Conservation (phyloP, 495 filamentous ascomycete species). For the Aspergillus sparsus region DNA sequence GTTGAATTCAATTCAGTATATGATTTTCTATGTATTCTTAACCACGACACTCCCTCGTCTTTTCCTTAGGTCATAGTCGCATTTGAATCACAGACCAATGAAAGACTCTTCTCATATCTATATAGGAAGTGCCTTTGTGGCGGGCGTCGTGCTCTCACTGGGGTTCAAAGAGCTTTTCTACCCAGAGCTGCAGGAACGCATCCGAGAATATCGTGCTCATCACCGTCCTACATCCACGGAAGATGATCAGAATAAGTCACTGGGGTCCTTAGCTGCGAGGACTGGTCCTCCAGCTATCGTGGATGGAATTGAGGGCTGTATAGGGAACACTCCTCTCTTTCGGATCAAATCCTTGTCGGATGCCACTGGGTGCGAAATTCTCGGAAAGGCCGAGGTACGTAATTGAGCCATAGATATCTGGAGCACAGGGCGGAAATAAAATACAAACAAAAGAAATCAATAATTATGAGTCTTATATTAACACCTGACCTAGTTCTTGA, state of each 20-base stretch:
- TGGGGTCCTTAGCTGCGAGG: conserved; percentile 30
- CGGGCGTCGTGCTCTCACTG: conserved; percentile 70
- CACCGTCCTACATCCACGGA: conserved; percentile 11
- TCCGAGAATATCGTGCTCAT: conserved; percentile 44
- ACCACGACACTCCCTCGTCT: background rate
- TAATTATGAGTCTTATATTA: conserved; percentile 3
- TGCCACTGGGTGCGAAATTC: conserved; percentile 88
- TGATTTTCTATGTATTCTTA: too few relatives aligned
- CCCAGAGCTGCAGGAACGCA: conserved; percentile 62
- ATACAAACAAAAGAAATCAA: background rate
- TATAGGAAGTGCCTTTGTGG: conserved; percentile 68
- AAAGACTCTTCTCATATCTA: conserved; percentile 41
- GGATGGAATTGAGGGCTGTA: conserved; percentile 86
- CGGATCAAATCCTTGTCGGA: conserved; percentile 84
- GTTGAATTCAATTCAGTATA: background rate
- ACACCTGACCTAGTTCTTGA: conserved; percentile 63
- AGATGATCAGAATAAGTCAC: conserved; percentile 2
- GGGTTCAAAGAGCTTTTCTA: conserved; percentile 71
- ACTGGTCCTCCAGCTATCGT: conserved; percentile 45
- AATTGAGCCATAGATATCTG: too few relatives aligned
- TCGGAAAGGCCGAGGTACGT: conserved; percentile 85
- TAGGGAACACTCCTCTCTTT: conserved; percentile 91
- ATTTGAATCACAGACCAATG: conserved; percentile 14
- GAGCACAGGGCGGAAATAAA: too few relatives aligned
- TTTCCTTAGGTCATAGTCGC: background rate